phyloP scores from a whole-genome alignment of 2,329 filamentous ascomycete species.

The Coniochaeta sp. region DNA sequence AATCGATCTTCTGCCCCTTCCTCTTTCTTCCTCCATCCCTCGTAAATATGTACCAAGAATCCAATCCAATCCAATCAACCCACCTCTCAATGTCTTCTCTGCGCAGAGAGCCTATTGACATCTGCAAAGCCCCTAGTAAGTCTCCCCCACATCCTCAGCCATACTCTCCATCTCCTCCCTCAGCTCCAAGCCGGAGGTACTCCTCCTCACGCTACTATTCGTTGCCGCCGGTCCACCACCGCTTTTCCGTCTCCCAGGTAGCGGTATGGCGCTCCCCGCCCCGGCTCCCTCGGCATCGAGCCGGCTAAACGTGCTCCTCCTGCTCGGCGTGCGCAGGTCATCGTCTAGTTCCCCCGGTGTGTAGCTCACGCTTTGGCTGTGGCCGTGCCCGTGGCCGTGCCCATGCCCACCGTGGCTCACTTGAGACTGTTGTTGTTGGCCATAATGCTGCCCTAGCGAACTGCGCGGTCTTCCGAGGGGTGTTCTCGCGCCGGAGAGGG shows the following conservation, averaged over 20 bases:
- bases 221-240: conserved; percentile 14
- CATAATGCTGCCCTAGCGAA: no score
- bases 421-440: conserved; percentile 17
- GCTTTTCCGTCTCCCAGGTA: conserved; percentile 26
- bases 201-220: conserved; percentile 19
- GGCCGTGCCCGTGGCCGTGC: conserved; percentile 50
- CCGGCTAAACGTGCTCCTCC: conserved; percentile 45
- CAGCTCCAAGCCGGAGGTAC: conserved; percentile 30
- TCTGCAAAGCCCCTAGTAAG: conserved; percentile 38
- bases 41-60: no score
- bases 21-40: no score
- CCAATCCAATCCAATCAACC: no score
- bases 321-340: conserved; percentile 44
- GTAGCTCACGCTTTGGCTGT: conserved; percentile 49
- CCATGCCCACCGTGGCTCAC: no score
- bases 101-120: no score
- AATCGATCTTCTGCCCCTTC: no score
- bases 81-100: no score
- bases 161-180: conserved; percentile 27
- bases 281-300: conserved; percentile 32
- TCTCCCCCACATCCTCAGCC: conserved; percentile 46
- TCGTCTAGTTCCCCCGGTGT: conserved; percentile 45
- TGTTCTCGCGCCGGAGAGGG: conserved; percentile 53
- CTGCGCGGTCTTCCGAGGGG: no score
- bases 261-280: conserved; percentile 29